Evolutionary conservation across 108 stramenopile genomes (phyloP).

Genomic region (Skeletonema costatum): DNA sequence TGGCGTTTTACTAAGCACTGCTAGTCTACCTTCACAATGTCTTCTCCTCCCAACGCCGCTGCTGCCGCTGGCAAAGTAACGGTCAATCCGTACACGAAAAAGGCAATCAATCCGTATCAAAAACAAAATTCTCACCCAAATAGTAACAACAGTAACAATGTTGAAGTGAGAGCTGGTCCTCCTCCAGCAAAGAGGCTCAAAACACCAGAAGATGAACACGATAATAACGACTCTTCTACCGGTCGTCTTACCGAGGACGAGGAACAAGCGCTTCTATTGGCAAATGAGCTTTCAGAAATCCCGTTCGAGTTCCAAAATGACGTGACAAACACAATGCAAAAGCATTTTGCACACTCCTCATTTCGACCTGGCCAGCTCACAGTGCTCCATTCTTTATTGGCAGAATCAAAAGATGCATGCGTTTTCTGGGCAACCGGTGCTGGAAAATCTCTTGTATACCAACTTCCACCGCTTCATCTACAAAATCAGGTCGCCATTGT

Average conservation of each 20-base stretch:
- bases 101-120: not conserved
- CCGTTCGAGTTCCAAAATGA: conserved; percentile 10
- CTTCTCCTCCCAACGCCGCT: not conserved
- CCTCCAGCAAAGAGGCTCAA: not conserved
- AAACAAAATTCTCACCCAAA: not conserved
- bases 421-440: conserved; percentile 95
- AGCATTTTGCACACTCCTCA: conserved; percentile 42
- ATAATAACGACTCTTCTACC: not conserved
- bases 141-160: not conserved
- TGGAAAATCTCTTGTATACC: conserved; percentile 91
- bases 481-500: conserved; percentile 58
- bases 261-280: conserved; percentile 5
- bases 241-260: not conserved
- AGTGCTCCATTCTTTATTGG: conserved; percentile 28
- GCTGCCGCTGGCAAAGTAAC: not conserved
- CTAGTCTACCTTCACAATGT: not conserved
- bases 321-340: conserved; percentile 28
- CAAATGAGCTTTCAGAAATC: conserved; percentile 9
- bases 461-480: conserved; percentile 82
- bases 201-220: not conserved
- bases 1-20: not conserved
- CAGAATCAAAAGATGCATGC: conserved; percentile 43
- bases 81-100: not conserved
- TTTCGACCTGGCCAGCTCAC: conserved; percentile 50
- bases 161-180: not conserved